Evolutionary conservation across 2,329 filamentous ascomycete species (phyloP).

Genomic region (Phaeomoniella chlamydospora): DNA sequence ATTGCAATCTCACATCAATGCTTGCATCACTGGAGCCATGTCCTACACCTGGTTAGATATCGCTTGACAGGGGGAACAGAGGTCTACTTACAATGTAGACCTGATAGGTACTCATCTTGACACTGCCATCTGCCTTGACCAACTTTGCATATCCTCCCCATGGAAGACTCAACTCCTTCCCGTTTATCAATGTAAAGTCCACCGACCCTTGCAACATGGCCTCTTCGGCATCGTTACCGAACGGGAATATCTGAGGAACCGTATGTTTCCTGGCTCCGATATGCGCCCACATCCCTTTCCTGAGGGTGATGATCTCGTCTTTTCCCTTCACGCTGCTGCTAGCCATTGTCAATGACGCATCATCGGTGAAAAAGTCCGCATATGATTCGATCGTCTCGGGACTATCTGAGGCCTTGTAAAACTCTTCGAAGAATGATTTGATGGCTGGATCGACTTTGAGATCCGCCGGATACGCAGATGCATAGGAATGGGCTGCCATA

Average conservation of each 20-base stretch:
- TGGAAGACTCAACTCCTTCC: slow-evolving; percentile 28
- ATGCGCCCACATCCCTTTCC: slow-evolving; percentile 39
- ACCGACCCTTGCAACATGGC: slow-evolving; percentile 41
- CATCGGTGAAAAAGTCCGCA: slow-evolving; percentile 28
- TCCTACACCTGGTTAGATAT: not conserved
- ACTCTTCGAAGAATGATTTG: slow-evolving; percentile 11
- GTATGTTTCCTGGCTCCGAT: slow-evolving; percentile 31
- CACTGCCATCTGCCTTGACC: slow-evolving; percentile 7
- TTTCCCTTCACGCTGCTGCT: slow-evolving; percentile 29
- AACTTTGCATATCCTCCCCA: slow-evolving; percentile 33
- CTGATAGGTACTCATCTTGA: slow-evolving; percentile 14
- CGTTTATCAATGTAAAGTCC: slow-evolving; percentile 37
- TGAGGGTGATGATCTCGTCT: slow-evolving; percentile 34
- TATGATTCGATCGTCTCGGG: slow-evolving; percentile 35
- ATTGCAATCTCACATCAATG: not conserved
- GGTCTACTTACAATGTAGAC: slow-evolving; percentile 14
- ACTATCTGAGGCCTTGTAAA: slow-evolving; percentile 15
- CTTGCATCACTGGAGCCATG: not conserved
- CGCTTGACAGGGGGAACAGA: no score
- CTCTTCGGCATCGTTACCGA: slow-evolving; percentile 31
- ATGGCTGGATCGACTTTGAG: slow-evolving; percentile 8
- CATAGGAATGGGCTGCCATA: no score
- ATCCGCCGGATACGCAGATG: no score
- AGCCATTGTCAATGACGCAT: slow-evolving; percentile 39
- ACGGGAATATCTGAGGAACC: slow-evolving; percentile 33